phyloP scores from a whole-genome alignment of 2,329 filamentous ascomycete genomes.

The Didymella glomerata region DNA sequence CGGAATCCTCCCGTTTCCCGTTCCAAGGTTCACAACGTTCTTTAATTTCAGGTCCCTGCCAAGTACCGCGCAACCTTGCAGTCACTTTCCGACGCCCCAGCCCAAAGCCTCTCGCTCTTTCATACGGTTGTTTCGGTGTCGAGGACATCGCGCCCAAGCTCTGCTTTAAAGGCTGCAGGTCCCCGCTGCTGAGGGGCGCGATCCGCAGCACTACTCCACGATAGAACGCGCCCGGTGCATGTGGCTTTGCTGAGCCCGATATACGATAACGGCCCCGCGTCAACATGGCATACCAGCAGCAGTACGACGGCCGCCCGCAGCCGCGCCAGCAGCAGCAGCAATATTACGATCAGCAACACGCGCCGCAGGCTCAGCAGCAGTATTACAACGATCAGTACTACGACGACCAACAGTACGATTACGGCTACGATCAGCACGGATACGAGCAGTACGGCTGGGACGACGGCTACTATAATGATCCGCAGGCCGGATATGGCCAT shows the following conservation, averaged over 20 bases:
- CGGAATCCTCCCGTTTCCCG: constrained; percentile 16
- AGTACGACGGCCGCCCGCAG: constrained; percentile 47
- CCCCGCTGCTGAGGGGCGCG: constrained; percentile 33
- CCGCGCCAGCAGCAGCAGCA: constrained; percentile 38
- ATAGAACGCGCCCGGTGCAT: constrained; percentile 30
- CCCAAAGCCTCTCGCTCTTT: constrained; percentile 16
- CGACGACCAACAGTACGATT: constrained; percentile 41
- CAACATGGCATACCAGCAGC: constrained; percentile 54
- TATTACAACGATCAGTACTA: constrained; percentile 41
- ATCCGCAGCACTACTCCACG: constrained; percentile 30
- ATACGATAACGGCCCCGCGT: constrained; percentile 24
- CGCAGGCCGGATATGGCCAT: constrained; percentile 41
- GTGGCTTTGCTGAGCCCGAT: constrained; percentile 27
- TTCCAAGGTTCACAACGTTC: constrained; percentile 14
- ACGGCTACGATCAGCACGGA: constrained; percentile 46
- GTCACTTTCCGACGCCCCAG: constrained; percentile 15
- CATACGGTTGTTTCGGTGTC: constrained; percentile 11
- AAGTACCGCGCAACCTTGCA: constrained; percentile 30
- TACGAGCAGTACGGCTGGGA: constrained; percentile 45
- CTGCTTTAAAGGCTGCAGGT: constrained; percentile 27
- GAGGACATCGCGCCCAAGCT: constrained; percentile 25
- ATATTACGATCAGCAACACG: constrained; percentile 17
- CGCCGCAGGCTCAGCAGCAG: constrained; percentile 38
- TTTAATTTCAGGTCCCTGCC: constrained; percentile 36
- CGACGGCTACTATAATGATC: constrained; percentile 44